Percentiles rank a stretch among this genome's conserved stretches.
phyloP scores from a whole-genome alignment of 306 rosid species.

The Arachis hypogaea region DNA sequence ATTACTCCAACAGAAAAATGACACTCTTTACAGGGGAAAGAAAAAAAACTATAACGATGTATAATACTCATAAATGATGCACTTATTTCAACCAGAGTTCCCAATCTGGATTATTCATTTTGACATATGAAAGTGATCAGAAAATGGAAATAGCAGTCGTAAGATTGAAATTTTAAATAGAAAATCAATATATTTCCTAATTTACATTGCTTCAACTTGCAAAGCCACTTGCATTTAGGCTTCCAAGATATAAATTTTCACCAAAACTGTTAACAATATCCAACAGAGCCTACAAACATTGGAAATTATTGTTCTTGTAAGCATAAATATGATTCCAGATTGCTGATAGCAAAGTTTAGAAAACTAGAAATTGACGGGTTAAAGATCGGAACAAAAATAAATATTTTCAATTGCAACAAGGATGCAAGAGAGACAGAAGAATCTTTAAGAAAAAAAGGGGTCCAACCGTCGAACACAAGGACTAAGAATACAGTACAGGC shows the following conservation, averaged over 20 bases:
- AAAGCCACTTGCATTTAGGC: slow-evolving; percentile 27
- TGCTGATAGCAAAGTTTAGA: not conserved
- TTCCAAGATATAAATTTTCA: slow-evolving; percentile 9
- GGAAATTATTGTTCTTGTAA: slow-evolving; percentile 23
- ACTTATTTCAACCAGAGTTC: slow-evolving; percentile 26
- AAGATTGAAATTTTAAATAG: slow-evolving; percentile 21
- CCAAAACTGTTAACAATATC: slow-evolving; percentile 19
- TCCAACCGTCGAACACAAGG: not conserved
- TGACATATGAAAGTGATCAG: slow-evolving; percentile 14
- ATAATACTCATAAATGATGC: slow-evolving; percentile 15
- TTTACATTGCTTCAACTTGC: slow-evolving; percentile 1
- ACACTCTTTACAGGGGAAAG: not conserved
- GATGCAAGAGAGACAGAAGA: slow-evolving; percentile 20
- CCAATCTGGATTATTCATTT: slow-evolving; percentile 16
- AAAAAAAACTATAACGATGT: slow-evolving; percentile 30
- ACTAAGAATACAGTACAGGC: not conserved
- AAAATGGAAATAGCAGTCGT: slow-evolving; percentile 28
- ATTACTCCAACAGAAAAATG: slow-evolving; percentile 30
- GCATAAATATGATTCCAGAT: slow-evolving; percentile 12
- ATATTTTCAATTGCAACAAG: slow-evolving; percentile 28
- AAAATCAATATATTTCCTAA: slow-evolving; percentile 14
- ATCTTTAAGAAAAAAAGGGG: not conserved
- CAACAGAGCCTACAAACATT: slow-evolving; percentile 19
- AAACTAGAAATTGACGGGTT: no score
- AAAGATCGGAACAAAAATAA: no score